These are phyloP conservation scores for Metschnikowia reukaufii DNA, from an alignment of 805 yeast genomes.

Conservation along the genomic window DNA sequence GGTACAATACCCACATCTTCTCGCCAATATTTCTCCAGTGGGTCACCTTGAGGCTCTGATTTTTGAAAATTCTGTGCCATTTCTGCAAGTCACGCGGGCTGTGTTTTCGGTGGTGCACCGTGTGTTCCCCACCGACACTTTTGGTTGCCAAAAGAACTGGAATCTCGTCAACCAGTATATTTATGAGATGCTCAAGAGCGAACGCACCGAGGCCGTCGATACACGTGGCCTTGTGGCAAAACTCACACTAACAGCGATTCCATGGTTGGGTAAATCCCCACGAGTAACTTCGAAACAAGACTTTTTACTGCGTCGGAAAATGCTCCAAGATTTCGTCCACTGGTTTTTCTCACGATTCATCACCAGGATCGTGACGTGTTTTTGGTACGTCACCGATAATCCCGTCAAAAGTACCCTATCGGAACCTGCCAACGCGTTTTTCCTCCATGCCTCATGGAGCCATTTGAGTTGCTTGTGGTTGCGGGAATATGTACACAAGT, in stretches of 20 bases:
- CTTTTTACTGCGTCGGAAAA: conserved; percentile 31
- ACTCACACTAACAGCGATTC: conserved; percentile 45
- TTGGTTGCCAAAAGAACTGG: conserved; percentile 52
- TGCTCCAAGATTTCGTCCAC: conserved; percentile 43
- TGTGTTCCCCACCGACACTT: conserved; percentile 49
- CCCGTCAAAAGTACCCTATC: not conserved
- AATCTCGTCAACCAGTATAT: conserved; percentile 6
- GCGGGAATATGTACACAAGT: conserved; percentile 38
- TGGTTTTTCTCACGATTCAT: conserved; percentile 61
- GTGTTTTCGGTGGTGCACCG: conserved; percentile 43
- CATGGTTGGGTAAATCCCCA: conserved; percentile 51
- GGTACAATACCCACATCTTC: conserved; percentile 1
- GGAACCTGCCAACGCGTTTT: conserved; percentile 44
- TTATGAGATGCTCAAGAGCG: conserved; percentile 3
- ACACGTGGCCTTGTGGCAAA: conserved; percentile 32
- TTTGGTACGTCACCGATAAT: conserved; percentile 67
- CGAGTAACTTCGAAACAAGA: conserved; percentile 42
- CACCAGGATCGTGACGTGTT: conserved; percentile 46
- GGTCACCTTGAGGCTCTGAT: conserved; percentile 20
- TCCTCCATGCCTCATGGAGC: conserved; percentile 61
- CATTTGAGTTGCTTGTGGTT: conserved; percentile 42
- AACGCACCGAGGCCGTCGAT: conserved; percentile 34
- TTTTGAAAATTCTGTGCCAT: conserved; percentile 31
- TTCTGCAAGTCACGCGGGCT: conserved; percentile 41
- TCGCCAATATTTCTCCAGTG: not conserved